phyloP scores from a whole-genome alignment of 441 rosid species.

The Erodium trifolium region DNA sequence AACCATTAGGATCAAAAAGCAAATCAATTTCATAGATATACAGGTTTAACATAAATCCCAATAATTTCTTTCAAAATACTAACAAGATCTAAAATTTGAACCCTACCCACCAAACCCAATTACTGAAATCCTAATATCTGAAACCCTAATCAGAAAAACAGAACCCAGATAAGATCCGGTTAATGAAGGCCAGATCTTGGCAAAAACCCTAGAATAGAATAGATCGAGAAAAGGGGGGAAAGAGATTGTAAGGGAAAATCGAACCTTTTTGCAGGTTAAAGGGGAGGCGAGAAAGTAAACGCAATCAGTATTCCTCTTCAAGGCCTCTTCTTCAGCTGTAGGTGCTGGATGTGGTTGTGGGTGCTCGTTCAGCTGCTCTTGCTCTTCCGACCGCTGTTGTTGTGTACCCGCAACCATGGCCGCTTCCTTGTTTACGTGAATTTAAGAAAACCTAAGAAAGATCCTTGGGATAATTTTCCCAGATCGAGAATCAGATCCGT shows the following conservation, averaged over 20 bases:
- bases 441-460: background rate
- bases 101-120: background rate
- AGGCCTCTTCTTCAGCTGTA: conserved; percentile 70
- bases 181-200: conserved; percentile 11
- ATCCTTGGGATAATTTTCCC: background rate
- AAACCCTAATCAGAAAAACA: conserved; percentile 27
- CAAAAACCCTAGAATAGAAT: background rate
- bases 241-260: background rate
- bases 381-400: background rate
- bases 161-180: background rate
- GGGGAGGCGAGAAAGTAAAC: conserved; percentile 97
- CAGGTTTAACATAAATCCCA: background rate
- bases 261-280: conserved; percentile 90
- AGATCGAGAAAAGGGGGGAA: background rate
- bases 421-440: too few species aligned
- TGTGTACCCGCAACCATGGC: background rate
- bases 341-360: conserved; percentile 19
- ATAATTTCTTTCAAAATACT: background rate
- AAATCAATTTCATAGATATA: background rate
- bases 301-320: conserved; percentile 91
- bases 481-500: conserved; percentile 5
- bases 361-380: conserved; percentile 16
- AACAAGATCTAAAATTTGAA: background rate
- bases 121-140: conserved; percentile 15
- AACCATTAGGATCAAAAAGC: too few species aligned